These are phyloP conservation scores for Acacia crassicarpa DNA, from an alignment of 306 rosid species.

Conservation along the genomic window DNA sequence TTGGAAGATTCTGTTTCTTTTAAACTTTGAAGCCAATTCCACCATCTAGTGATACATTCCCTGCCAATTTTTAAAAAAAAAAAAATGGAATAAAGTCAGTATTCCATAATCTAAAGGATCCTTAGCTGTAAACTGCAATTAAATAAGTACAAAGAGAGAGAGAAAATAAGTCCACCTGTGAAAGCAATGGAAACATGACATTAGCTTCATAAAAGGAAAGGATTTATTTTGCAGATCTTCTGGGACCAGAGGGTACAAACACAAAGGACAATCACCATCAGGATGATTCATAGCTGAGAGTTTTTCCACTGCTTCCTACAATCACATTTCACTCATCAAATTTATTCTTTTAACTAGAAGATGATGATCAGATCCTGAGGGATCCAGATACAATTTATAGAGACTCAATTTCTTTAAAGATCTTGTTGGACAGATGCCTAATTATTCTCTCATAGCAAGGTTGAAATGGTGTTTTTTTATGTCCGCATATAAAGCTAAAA, in stretches of 20 bases:
- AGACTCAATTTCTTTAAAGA: background rate
- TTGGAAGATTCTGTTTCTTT: conserved; percentile 36
- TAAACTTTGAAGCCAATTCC: conserved; percentile 68
- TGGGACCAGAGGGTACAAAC: conserved; percentile 66
- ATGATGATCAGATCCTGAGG: background rate
- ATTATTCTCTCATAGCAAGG: background rate
- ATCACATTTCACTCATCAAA: conserved; percentile 28
- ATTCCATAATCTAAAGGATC: background rate
- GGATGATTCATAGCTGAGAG: conserved; percentile 88
- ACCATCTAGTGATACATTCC: conserved; percentile 82
- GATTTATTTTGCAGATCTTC: conserved; percentile 48
- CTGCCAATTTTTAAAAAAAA: conserved; percentile 45
- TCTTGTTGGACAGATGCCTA: background rate
- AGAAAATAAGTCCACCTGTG: conserved; percentile 51
- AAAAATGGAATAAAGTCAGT: background rate
- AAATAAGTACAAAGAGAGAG: background rate
- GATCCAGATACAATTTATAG: background rate
- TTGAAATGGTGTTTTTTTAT: background rate
- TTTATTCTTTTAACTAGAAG: background rate
- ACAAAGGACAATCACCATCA: conserved; percentile 85
- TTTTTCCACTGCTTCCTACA: conserved; percentile 81
- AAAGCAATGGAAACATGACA: conserved; percentile 94
- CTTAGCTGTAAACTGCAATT: background rate
- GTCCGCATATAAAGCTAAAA: background rate
- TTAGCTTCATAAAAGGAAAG: conserved; percentile 77